Evolutionary conservation across 352 stramenopile genomes (phyloP), one percentile per base, ranked within the genome.

Genomic region (Phytopythium kandeliae): DNA sequence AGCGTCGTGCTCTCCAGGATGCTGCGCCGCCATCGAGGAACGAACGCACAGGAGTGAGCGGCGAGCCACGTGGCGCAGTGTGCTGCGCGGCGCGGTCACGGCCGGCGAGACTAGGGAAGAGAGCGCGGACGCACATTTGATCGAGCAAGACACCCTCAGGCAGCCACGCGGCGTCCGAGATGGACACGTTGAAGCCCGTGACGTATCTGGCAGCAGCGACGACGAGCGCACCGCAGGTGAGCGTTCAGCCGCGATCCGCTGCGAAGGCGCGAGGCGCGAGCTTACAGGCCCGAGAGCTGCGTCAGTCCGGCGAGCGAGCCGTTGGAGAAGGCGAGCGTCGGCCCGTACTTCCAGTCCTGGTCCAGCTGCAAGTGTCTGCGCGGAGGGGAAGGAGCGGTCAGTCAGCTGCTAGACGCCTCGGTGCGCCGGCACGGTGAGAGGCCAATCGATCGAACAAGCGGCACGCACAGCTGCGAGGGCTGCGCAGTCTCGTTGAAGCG

Each of bases 1-100:
- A 86, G 62, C 15, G 57, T 68, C 11, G 61, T 57, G 8, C 55
- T 40, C 25, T 79, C 67, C 54, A 88, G 75, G 10, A 74, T 62
- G 45, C 76, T 87, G 46, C 26, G 47, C 50, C 21, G 21, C 4
- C 54, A 1, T 48, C 9, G 9, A 9, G 28, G 17, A 17, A 8
- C 38, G n/a, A 6, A 44, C 9, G 28, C 16, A 33, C 11, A 21
- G 35, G 13, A 45, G 28, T 43, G 7, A 13, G 5, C n/a, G n/a
- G n/a, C n/a, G n/a, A n/a, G n/a, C n/a, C n/a, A n/a, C n/a, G n/a
- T n/a, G n/a, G n/a, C n/a, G n/a, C n/a, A n/a, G n/a, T n/a, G n/a
- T n/a, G n/a, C n/a, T n/a, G n/a, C n/a, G n/a, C n/a, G n/a, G 28
- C 9, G 28, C 4, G 28, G 28, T 31, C 28, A 31, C 4, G 28